Evolutionary conservation across 768 basidiomycete genomes (phyloP).

Genomic region (Lactarius tabidus): DNA sequence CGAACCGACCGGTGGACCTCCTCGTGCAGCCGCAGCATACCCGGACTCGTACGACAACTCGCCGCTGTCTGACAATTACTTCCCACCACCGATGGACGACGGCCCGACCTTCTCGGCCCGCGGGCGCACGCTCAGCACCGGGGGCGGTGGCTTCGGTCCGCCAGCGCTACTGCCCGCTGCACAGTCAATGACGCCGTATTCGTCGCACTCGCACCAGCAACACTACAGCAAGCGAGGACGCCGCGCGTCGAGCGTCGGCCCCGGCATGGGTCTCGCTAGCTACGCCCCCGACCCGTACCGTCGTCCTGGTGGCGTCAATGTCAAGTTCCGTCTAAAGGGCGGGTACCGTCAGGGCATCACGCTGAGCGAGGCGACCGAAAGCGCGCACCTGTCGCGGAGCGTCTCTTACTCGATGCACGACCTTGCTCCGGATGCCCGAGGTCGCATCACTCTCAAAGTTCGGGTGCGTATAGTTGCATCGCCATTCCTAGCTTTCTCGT

Average conservation of each 20-base stretch:
- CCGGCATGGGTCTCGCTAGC: constrained; percentile 4
- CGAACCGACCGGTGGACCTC: constrained; percentile 10
- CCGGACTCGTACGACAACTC: constrained; percentile 23
- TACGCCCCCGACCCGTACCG: constrained; percentile 6
- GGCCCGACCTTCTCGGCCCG: not conserved
- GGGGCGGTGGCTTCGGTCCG: constrained; percentile 18
- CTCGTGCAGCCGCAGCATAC: constrained; percentile 10
- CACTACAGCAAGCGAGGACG: constrained; percentile 16
- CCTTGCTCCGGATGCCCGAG: constrained; percentile 12
- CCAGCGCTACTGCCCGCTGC: constrained; percentile 14
- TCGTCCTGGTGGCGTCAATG: not conserved
- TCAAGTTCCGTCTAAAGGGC: constrained; percentile 25
- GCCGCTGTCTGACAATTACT: constrained; percentile 20
- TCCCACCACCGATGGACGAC: constrained; percentile 16
- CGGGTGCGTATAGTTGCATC: constrained; percentile 13
- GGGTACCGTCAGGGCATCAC: constrained; percentile 17
- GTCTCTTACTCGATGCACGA: constrained; percentile 15
- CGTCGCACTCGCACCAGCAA: too few species aligned
- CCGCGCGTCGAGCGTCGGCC: constrained; percentile 23
- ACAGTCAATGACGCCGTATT: constrained; percentile 20
- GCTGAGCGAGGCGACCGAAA: constrained; percentile 15
- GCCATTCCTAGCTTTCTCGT: too few species aligned
- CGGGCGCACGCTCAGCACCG: constrained; percentile 20
- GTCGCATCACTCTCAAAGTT: constrained; percentile 21
- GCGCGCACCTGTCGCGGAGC: constrained; percentile 17